phyloP scores from a whole-genome alignment of 2,329 filamentous ascomycete species.

The Immersiporthe knoxdaviesiana region DNA sequence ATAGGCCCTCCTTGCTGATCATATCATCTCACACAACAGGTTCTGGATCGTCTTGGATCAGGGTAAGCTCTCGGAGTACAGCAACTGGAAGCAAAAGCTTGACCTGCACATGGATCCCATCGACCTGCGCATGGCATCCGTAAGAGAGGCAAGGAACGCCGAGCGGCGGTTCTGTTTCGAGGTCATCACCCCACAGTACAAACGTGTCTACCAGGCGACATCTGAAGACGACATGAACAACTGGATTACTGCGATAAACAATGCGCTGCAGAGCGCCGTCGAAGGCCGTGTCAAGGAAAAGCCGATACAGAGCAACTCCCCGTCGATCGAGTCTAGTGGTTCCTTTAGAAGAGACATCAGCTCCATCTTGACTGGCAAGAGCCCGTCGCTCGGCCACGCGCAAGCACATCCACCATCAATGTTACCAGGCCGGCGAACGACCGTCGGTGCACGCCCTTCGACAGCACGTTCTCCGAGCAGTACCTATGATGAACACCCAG shows the following conservation, averaged over 20 bases:
- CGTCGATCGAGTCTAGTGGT: slow-evolving; percentile 48
- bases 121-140: slow-evolving; percentile 94
- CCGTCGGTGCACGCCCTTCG: slow-evolving; percentile 83
- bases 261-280: slow-evolving; percentile 92
- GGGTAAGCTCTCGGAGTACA: slow-evolving; percentile 95
- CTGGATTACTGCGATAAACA: slow-evolving; percentile 97
- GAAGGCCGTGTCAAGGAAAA: slow-evolving; percentile 72
- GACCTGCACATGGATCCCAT: slow-evolving; percentile 98
- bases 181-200: slow-evolving; percentile 95
- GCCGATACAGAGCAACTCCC: slow-evolving; percentile 44
- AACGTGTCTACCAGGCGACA: slow-evolving; percentile 94
- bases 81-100: slow-evolving; percentile 97
- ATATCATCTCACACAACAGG: slow-evolving; percentile 56
- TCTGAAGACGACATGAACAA: slow-evolving; percentile 97
- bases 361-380: slow-evolving; percentile 91
- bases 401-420: slow-evolving; percentile 53
- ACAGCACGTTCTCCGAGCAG: slow-evolving; percentile 60
- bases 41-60: slow-evolving; percentile 99
- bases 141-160: slow-evolving; percentile 90
- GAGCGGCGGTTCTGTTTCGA: slow-evolving; percentile 97
- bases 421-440: slow-evolving; percentile 80
- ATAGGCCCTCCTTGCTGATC: too few species aligned
- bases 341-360: slow-evolving; percentile 84
- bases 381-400: slow-evolving; percentile 66
- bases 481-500: slow-evolving; percentile 78